A percentile compares a stretch with the other conserved stretches of the same genome.
Conservation (phyloP, 805 yeast species). For the Sporopachydermia quercuum region DNA sequence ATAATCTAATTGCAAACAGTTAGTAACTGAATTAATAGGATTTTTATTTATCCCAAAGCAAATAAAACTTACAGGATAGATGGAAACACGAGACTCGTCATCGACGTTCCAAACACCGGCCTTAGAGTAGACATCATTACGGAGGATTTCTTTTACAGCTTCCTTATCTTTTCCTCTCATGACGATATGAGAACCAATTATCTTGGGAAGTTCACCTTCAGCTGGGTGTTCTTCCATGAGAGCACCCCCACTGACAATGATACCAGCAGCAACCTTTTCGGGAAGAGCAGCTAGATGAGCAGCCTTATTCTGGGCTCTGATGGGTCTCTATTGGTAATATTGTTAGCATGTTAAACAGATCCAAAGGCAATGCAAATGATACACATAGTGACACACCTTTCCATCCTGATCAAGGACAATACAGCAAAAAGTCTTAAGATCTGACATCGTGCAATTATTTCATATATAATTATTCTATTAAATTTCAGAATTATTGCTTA, state of each 20-base stretch:
- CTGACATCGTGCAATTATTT: background rate
- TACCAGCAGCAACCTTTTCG: constrained; percentile 25
- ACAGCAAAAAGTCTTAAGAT: background rate
- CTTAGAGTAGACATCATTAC: constrained; percentile 45
- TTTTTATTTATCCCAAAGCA: too few species aligned
- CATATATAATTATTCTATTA: background rate
- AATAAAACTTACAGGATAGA: constrained; percentile 34
- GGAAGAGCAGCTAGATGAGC: constrained; percentile 38
- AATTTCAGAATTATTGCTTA: too few species aligned
- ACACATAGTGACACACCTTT: background rate
- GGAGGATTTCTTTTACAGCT: constrained; percentile 48
- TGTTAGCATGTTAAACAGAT: too few species aligned
- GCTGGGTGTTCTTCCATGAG: constrained; percentile 29
- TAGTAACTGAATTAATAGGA: too few species aligned
- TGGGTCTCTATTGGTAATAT: background rate
- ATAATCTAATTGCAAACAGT: too few species aligned
- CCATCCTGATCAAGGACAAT: constrained; percentile 1
- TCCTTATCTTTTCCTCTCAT: constrained; percentile 29
- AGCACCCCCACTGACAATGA: constrained; percentile 36
- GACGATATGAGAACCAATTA: background rate
- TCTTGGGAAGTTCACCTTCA: constrained; percentile 21
- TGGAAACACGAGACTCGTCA: constrained; percentile 25
- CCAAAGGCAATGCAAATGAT: too few species aligned
- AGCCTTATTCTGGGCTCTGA: constrained; percentile 36
- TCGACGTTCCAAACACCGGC: constrained; percentile 68